phyloP scores from a whole-genome alignment of 495 filamentous ascomycete genomes.

The Podospora conica region DNA sequence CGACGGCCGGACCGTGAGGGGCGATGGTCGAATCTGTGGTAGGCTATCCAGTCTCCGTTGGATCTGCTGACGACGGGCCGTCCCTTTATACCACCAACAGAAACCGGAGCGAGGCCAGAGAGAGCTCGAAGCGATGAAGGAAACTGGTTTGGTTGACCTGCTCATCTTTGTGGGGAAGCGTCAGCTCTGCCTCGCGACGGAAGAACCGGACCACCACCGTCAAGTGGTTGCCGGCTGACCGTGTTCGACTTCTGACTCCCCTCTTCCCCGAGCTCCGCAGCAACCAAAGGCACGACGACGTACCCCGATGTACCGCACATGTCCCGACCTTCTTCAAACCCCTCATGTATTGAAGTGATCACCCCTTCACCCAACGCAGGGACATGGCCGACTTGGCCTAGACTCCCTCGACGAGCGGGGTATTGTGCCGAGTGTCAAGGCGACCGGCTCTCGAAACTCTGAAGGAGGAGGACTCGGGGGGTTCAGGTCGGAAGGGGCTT shows the following conservation, averaged over 20 bases:
- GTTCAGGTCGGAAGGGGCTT: background rate
- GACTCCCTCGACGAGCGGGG: constrained; percentile 5
- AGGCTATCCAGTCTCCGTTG: background rate
- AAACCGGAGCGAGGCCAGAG: background rate
- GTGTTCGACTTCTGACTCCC: background rate
- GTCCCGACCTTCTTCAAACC: background rate
- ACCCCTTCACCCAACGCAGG: background rate
- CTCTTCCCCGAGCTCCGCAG: background rate
- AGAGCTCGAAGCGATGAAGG: background rate
- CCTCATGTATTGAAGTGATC: background rate
- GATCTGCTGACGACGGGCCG: background rate
- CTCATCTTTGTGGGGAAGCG: background rate
- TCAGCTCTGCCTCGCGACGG: constrained; percentile 4
- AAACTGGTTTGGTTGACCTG: background rate
- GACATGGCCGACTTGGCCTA: constrained; percentile 1
- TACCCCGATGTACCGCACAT: constrained; percentile 5
- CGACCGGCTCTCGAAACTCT: background rate
- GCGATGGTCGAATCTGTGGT: background rate
- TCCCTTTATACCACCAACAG: constrained; percentile 8
- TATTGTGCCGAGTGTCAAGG: background rate
- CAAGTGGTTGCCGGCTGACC: background rate
- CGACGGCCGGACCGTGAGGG: background rate
- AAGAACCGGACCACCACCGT: background rate
- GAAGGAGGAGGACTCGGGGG: background rate
- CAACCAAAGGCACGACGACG: constrained; percentile 1